These are phyloP conservation scores for Pythium myriotylum DNA, from an alignment of 352 stramenopile genomes.

Conservation along the genomic window DNA sequence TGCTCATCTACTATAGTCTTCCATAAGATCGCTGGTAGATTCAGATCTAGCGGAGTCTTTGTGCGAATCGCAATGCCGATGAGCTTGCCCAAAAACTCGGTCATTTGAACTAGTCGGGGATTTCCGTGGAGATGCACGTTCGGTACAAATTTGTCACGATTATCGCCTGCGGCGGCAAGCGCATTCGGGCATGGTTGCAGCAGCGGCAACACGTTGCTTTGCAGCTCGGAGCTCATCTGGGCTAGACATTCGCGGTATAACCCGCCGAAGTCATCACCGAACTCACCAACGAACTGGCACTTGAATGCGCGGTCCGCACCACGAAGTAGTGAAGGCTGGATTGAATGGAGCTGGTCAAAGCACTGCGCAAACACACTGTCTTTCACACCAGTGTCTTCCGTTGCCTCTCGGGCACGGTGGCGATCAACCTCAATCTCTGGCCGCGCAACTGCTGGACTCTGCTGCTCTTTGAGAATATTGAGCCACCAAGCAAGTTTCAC, in stretches of 20 bases:
- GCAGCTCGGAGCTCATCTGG: constrained; percentile 87
- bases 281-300: constrained; percentile 91
- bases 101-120: constrained; percentile 80
- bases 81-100: constrained; percentile 94
- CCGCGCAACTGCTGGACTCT: constrained; percentile 73
- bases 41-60: constrained; percentile 92
- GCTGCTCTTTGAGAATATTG: constrained; percentile 85
- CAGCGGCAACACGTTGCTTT: constrained; percentile 82
- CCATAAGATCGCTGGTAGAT: constrained; percentile 92
- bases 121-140: constrained; percentile 63
- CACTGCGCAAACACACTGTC: constrained; percentile 87
- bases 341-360: constrained; percentile 82
- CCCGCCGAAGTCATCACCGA: constrained; percentile 90
- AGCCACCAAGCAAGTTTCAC: constrained; percentile 90
- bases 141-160: constrained; percentile 87
- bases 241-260: constrained; percentile 90
- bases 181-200: constrained; percentile 90
- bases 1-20: constrained; percentile 89
- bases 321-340: constrained; percentile 85
- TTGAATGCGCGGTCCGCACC: constrained; percentile 90
- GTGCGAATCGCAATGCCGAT: constrained; percentile 93
- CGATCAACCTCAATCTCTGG: constrained; percentile 89
- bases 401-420: constrained; percentile 67
- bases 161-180: constrained; percentile 80
- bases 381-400: constrained; percentile 54